Evolutionary conservation across 106 monocot genomes (phyloP), one percentile per base, ranked within the genome.

Genomic region (Apostasia shenzhenica): DNA sequence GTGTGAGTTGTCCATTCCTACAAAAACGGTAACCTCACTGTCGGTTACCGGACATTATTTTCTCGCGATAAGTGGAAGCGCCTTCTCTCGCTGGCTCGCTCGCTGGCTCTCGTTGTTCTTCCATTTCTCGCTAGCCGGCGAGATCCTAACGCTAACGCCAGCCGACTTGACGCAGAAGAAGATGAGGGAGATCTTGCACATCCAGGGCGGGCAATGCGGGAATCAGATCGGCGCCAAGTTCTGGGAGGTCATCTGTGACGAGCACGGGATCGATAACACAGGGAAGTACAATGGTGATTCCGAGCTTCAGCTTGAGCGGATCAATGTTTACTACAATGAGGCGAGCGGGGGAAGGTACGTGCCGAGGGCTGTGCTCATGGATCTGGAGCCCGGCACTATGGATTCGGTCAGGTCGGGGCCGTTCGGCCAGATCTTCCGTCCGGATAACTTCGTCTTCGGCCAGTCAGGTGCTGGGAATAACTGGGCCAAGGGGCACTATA

Each of bases 401-500:
- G 75, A 75, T 67, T 44, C 54, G 38, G 45, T 75, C 38, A 57
- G 75, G 42, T 75, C 67, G 5, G 76, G 76, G 53, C 67, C 75
- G n/a, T 75, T 59, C 26, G 73, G 73, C 55, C 73, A 65, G 55
- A 73, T 73, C 46, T 73, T 75, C 51, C 46, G 76, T 55, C 76
- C 76, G 1, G 70, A 77, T 13, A 77, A 77, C 70, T 70, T 77
- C 39, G 76, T 77, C 1, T 77, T 77, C 12, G 76, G 76, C 5
- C 76, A 77, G 47, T 63, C 26, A 26, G 26, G 26, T 26, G 26
- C 26, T 26, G 26, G 26, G 26, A 26, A 26, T 26, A 26, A 26
- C 68, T 77, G 70, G 76, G 76, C 70, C 53, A 77, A 77, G 55
- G 76, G 76, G 3, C 76, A 77, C 26, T 77, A 77, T 11, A 77